Base-by-base conservation (phyloP, 164 flowering plant genomes). In the Litsea cubeba region DNA sequence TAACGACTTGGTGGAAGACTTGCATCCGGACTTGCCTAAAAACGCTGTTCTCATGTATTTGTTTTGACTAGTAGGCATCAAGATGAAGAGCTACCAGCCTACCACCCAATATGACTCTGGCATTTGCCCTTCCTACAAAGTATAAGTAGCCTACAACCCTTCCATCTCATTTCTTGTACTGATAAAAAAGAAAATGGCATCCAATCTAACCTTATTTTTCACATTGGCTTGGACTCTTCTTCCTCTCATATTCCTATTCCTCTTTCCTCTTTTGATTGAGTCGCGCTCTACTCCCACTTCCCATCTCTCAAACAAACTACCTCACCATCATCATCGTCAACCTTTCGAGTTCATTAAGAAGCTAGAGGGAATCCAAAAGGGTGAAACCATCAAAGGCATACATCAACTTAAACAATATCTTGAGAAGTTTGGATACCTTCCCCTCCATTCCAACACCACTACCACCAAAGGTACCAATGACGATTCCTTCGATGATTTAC, bases 351-450 rank as follows among this genome's bases (percentile, higher is more conserved):
- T 76, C 57, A 14, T 76, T 17, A 18, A 73, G 26, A 22, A 74
- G 8, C 60, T 65, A 7, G 69, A 65, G 64, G 84, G 84, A 65
- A 72, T 74, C 26, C 76, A 70, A 23, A 77, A 72, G 73, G 80
- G 82, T 6, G 65, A 79, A 11, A n/a, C 63, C 0, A 32, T 69
- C 7, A 23, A 68, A 57, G 80, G 78, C 35, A 14, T 82, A 20
- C 54, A 72, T n/a, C 5, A 72, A 22, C 74, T 82, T 57, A 82
- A 79, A 57, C 50, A 50, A 7, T 81, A 81, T 35, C 77, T 81
- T 50, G 18, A 69, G 5, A 35, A 63, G 12, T 79, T 76, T 26
- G 84, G 84, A 3, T 81, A 81, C 71, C 35, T 81, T 15, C 60
- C 80, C 17, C 50, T 50, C 68, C 40, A 72, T 12, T 23, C 60